A percentile compares a stretch with the other conserved stretches of the same genome.
phyloP scores from a whole-genome alignment of 2,329 filamentous ascomycete species.

The Huntiella abstrusa region DNA sequence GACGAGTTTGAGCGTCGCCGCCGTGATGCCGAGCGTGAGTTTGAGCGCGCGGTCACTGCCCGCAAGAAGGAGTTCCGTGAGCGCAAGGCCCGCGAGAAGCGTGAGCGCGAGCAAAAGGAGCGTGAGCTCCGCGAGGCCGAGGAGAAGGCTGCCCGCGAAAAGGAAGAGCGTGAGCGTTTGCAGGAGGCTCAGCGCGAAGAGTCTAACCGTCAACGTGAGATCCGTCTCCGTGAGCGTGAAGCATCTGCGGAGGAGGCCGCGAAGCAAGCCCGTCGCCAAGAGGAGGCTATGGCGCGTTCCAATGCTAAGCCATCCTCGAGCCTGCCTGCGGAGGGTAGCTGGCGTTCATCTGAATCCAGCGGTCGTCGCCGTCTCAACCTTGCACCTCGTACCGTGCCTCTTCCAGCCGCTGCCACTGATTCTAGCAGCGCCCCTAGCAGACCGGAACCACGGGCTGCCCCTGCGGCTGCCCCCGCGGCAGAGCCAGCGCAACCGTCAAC shows the following conservation, averaged over 20 bases:
- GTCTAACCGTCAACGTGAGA: slow-evolving; percentile 46
- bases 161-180: slow-evolving; percentile 61
- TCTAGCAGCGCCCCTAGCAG: too few relatives aligned
- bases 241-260: slow-evolving; percentile 46
- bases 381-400: slow-evolving; percentile 22
- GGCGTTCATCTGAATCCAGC: slow-evolving; percentile 13
- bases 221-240: slow-evolving; percentile 48
- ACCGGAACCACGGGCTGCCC: too few relatives aligned
- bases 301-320: slow-evolving; percentile 17
- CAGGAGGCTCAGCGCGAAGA: slow-evolving; percentile 65
- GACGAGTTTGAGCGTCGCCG: slow-evolving; percentile 92
- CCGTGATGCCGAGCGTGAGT: slow-evolving; percentile 76
- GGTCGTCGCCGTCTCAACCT: slow-evolving; percentile 45
- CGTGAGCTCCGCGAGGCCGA: slow-evolving; percentile 63
- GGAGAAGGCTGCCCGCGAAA: slow-evolving; percentile 62
- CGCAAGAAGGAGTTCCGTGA: slow-evolving; percentile 82
- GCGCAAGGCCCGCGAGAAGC: slow-evolving; percentile 61
- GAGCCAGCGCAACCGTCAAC: too few relatives aligned
- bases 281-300: slow-evolving; percentile 65
- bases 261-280: slow-evolving; percentile 64
- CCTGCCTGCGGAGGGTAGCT: not conserved
- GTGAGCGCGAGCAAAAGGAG: slow-evolving; percentile 71
- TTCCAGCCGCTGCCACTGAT: slow-evolving; percentile 7
- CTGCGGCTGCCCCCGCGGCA: too few relatives aligned
- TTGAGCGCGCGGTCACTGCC: slow-evolving; percentile 75